Evolutionary conservation across 305 asterid species (phyloP).

Genomic region (Fraxinus angustifolia): DNA sequence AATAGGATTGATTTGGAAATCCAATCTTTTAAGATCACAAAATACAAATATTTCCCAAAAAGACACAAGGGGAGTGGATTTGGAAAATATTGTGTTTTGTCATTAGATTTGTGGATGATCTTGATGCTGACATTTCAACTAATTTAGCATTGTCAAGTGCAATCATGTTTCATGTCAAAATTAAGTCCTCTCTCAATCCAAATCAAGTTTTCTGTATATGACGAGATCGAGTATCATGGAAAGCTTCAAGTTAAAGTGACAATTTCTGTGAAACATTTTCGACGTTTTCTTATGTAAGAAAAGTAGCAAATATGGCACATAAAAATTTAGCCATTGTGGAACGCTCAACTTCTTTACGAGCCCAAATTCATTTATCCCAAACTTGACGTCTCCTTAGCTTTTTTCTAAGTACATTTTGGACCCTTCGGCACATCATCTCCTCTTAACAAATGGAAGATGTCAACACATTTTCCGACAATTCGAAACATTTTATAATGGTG

Average conservation of each 20-base stretch:
- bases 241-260: background rate
- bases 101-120: background rate
- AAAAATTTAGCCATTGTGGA: background rate
- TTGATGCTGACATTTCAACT: conserved; percentile 3
- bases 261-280: background rate
- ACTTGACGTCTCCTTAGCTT: too few species aligned
- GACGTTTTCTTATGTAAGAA: background rate
- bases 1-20: background rate
- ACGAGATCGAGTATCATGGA: background rate
- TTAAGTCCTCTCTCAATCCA: background rate
- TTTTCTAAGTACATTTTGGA: background rate
- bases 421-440: background rate
- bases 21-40: background rate
- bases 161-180: background rate
- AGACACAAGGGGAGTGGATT: background rate
- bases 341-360: background rate
- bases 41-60: background rate
- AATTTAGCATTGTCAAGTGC: background rate
- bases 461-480: background rate
- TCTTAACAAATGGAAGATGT: background rate
- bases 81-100: background rate
- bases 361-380: background rate
- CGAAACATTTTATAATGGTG: too few species aligned
- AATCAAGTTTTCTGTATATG: background rate
- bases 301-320: background rate